Evolutionary conservation across 1,284 basidiomycete species (phyloP).

Genomic region (Sporisorium sorghi): DNA sequence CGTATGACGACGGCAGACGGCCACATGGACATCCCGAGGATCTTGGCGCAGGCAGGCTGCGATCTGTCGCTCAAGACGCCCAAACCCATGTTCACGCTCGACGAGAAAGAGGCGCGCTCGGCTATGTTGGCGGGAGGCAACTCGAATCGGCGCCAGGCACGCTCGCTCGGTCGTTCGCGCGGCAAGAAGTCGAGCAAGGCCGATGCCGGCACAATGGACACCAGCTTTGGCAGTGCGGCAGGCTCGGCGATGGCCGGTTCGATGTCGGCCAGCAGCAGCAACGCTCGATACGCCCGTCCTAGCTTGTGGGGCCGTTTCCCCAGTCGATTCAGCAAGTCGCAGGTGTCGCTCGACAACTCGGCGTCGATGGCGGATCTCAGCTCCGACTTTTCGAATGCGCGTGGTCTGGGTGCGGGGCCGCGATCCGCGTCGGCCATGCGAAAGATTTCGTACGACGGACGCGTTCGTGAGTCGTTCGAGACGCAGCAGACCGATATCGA

Average conservation of each 20-base stretch:
- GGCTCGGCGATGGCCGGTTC: constrained; percentile 8
- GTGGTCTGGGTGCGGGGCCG: constrained; percentile 22
- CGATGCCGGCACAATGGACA: constrained; percentile 17
- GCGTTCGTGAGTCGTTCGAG: constrained; percentile 45
- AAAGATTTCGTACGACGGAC: constrained; percentile 41
- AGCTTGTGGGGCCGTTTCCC: constrained; percentile 46
- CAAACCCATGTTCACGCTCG: constrained; percentile 28
- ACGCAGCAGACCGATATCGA: constrained; percentile 47
- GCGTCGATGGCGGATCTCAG: constrained; percentile 32
- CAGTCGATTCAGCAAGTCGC: constrained; percentile 43
- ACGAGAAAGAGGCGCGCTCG: constrained; percentile 38
- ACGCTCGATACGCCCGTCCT: constrained; percentile 21
- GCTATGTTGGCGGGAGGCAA: constrained; percentile 51
- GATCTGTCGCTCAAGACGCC: constrained; percentile 58
- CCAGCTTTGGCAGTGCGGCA: constrained; percentile 24
- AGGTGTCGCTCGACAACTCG: constrained; percentile 34
- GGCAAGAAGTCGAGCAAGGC: constrained; percentile 25
- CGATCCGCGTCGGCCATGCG: constrained; percentile 47
- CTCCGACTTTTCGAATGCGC: constrained; percentile 20
- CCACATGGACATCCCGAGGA: constrained; percentile 60
- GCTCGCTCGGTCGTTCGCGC: constrained; percentile 36
- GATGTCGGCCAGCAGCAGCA: constrained; percentile 12
- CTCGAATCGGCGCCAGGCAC: constrained; percentile 29
- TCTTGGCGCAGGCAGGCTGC: constrained; percentile 61
- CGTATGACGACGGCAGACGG: constrained; percentile 60